Evolutionary conservation across 2,329 filamentous ascomycete genomes (phyloP), one percentile per base, ranked within the genome.

Genomic region (Penicillium sp.): DNA sequence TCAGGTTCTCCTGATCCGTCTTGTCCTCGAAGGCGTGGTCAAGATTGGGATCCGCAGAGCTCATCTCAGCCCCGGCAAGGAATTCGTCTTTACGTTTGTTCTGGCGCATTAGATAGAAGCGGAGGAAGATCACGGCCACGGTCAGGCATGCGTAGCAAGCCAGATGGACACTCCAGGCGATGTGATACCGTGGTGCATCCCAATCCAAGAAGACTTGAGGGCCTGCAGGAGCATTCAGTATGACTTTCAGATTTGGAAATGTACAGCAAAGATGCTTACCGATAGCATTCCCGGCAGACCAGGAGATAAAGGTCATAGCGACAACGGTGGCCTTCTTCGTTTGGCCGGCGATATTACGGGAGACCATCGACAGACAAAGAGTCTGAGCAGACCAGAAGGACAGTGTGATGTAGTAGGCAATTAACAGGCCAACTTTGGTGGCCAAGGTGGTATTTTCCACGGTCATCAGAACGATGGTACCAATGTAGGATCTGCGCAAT

Each of bases 361-460:
- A 81, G 48, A 87, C 76, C 73, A 88, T 77, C 11, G 82, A 83
- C 57, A 88, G 76, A 6, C 78, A 73, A 9, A 88, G 71, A 9
- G 46, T 47, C 24, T 47, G 46, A 4, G 39, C 40, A 12, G 85
- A 83, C 85, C 85, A 89, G 76, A 90, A 90, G 4, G 83, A 87
- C 13, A 88, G 75, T 0, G 82, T 84, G 52, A 89, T 84, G 69
- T 89, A 90, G 73, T 89, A 90, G 60, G 76, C 79, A 59, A 89
- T 79, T 11, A 89, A 70, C 0, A 90, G 75, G 5, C 85, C 85
- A 27, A 83, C 76, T 35, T 47, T 47, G 34, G 39, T 47, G n/a
- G 46, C 34, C 1, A 47, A 13, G 11, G 46, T 43, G n/a, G 39
- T 43, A 24, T 43, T 43, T 29, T 43, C 8, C n/a, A 89, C 76